A percentile compares a stretch with the other conserved stretches of the same genome.
Conservation (phyloP, 805 yeast species). For the Metschnikowia cubensis region DNA sequence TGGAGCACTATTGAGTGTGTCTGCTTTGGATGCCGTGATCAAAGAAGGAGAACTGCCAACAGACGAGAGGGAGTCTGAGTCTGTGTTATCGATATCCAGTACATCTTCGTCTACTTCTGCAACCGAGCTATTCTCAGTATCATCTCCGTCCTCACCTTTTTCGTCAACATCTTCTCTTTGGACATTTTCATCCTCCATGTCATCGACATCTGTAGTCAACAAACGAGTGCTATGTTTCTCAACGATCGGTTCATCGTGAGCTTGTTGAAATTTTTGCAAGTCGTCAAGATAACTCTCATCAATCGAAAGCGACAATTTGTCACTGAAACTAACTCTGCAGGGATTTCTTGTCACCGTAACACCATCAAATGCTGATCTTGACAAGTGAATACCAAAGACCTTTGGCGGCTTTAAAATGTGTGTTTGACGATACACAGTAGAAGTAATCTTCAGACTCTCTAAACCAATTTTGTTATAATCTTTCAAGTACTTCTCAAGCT, state of each 20-base stretch:
- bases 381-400: slow-evolving; percentile 73
- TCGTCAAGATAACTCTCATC: slow-evolving; percentile 39
- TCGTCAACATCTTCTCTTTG: slow-evolving; percentile 39
- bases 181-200: slow-evolving; percentile 29
- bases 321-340: slow-evolving; percentile 66
- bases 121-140: slow-evolving; percentile 17
- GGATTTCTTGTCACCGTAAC: slow-evolving; percentile 67
- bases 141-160: slow-evolving; percentile 27
- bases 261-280: slow-evolving; percentile 31
- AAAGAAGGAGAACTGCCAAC: slow-evolving; percentile 8
- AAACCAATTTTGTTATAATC: slow-evolving; percentile 43
- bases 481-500: slow-evolving; percentile 45
- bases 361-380: slow-evolving; percentile 75
- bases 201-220: slow-evolving; percentile 24
- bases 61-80: slow-evolving; percentile 11
- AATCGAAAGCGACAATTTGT: slow-evolving; percentile 45
- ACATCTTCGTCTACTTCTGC: slow-evolving; percentile 9
- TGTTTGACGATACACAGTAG: slow-evolving; percentile 66
- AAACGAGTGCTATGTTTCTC: slow-evolving; percentile 15
- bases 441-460: slow-evolving; percentile 44
- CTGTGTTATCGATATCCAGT: slow-evolving; percentile 8
- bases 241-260: slow-evolving; percentile 14
- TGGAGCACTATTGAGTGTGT: slow-evolving; percentile 34
- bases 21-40: slow-evolving; percentile 10
- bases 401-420: slow-evolving; percentile 64